Conservation (phyloP, 2,329 filamentous ascomycete genomes). For the Shiraia bambusicola region DNA sequence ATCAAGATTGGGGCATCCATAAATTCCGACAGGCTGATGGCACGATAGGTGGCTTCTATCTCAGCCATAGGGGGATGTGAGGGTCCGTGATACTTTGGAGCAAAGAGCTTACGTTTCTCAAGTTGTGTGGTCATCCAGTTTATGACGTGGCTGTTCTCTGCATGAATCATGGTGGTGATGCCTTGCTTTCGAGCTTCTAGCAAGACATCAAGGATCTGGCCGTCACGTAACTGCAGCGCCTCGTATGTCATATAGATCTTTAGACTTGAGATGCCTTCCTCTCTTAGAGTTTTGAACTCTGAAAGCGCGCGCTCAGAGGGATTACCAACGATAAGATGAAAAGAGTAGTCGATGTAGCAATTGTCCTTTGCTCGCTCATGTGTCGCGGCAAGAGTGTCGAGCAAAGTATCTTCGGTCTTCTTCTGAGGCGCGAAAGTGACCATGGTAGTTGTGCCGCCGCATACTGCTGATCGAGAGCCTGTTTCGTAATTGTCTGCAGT, state of each 20-base stretch:
- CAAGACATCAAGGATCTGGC: slow-evolving; percentile 43
- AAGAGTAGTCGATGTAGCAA: slow-evolving; percentile 54
- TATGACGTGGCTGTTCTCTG: slow-evolving; percentile 57
- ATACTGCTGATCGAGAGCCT: slow-evolving; percentile 50
- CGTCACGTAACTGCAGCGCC: slow-evolving; percentile 43
- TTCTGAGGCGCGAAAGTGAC: slow-evolving; percentile 53
- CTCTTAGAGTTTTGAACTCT: slow-evolving; percentile 40
- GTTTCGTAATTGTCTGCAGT: slow-evolving; percentile 46
- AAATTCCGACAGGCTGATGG: slow-evolving; percentile 53
- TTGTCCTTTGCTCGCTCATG: slow-evolving; percentile 47
- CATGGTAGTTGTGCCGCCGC: slow-evolving; percentile 53
- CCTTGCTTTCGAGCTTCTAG: slow-evolving; percentile 45
- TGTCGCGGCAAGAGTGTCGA: slow-evolving; percentile 47
- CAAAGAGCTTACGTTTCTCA: slow-evolving; percentile 51
- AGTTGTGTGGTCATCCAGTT: slow-evolving; percentile 58
- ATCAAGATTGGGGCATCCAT: slow-evolving; percentile 56
- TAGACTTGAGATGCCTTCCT: slow-evolving; percentile 42
- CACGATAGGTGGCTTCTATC: slow-evolving; percentile 56
- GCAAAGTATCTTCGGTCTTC: slow-evolving; percentile 48
- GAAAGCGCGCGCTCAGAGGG: slow-evolving; percentile 37
- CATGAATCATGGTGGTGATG: slow-evolving; percentile 59
- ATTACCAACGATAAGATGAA: slow-evolving; percentile 44
- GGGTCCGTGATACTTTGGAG: slow-evolving; percentile 55
- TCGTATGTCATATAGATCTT: slow-evolving; percentile 51
- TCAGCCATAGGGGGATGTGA: slow-evolving; percentile 55